These are phyloP conservation scores for Phytophthora litchii DNA, from an alignment of 352 stramenopile species.

Conservation along the genomic window DNA sequence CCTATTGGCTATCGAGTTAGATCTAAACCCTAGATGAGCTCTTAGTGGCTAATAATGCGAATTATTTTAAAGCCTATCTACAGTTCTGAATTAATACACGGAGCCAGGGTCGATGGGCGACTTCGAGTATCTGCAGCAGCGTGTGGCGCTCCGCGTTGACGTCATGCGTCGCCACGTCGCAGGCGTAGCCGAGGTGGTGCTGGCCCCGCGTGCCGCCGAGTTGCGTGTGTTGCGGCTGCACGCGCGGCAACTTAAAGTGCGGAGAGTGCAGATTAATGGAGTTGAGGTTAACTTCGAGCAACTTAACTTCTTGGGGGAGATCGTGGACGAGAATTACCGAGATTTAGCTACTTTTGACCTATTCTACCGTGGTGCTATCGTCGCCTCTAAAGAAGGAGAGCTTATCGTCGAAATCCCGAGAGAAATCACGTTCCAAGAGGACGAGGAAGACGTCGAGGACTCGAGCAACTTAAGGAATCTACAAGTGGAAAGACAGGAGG, in stretches of 20 bases:
- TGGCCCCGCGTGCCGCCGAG: constrained; percentile 61
- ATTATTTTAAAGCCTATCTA: too few relatives aligned
- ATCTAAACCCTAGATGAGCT: too few relatives aligned
- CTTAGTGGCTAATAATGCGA: too few relatives aligned
- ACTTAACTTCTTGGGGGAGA: constrained; percentile 75
- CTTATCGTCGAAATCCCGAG: constrained; percentile 77
- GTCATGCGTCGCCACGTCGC: constrained; percentile 64
- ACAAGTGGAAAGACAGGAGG: constrained; percentile 37
- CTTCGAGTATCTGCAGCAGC: constrained; percentile 88
- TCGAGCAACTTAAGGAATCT: constrained; percentile 44
- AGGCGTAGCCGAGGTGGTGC: constrained; percentile 73
- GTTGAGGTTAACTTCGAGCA: constrained; percentile 73
- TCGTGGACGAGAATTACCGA: constrained; percentile 82
- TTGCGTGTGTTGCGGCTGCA: constrained; percentile 74
- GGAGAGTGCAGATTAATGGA: constrained; percentile 60
- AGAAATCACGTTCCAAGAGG: constrained; percentile 60
- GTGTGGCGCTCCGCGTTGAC: constrained; percentile 76
- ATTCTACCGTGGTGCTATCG: constrained; percentile 85
- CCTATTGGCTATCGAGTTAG: too few relatives aligned
- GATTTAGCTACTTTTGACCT: constrained; percentile 84
- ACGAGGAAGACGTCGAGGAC: constrained; percentile 48
- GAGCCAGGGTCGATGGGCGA: constrained; percentile 53
- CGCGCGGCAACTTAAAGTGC: constrained; percentile 73
- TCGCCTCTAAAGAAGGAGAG: constrained; percentile 85
- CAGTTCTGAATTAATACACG: too few relatives aligned